Conservation (phyloP, 2,329 filamentous ascomycete species). For the Didymella pomorum region DNA sequence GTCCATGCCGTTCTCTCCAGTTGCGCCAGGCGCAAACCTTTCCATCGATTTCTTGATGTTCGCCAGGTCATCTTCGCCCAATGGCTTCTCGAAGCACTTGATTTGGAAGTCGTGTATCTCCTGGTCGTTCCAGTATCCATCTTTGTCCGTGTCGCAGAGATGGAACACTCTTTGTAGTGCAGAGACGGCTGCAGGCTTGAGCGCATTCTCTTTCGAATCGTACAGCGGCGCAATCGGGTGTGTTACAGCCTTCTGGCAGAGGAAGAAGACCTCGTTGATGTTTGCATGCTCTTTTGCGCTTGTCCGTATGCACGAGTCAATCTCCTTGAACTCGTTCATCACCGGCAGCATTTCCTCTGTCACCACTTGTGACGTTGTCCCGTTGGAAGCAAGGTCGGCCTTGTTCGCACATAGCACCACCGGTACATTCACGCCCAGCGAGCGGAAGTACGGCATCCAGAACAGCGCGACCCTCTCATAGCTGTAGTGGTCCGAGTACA, state of each 20-base stretch:
- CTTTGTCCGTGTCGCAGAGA: slow-evolving; percentile 94
- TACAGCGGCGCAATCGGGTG: slow-evolving; percentile 96
- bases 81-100: slow-evolving; percentile 88
- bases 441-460: slow-evolving; percentile 98
- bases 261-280: slow-evolving; percentile 93
- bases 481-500: slow-evolving; percentile 98
- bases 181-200: slow-evolving; percentile 89
- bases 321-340: slow-evolving; percentile 98
- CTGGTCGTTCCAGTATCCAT: slow-evolving; percentile 86
- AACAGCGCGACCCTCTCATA: slow-evolving; percentile 97
- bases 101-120: slow-evolving; percentile 91
- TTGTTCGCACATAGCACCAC: slow-evolving; percentile 98
- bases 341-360: slow-evolving; percentile 98
- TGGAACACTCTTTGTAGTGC: slow-evolving; percentile 93
- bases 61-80: slow-evolving; percentile 80
- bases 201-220: slow-evolving; percentile 85
- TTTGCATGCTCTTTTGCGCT: slow-evolving; percentile 92
- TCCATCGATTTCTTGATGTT: slow-evolving; percentile 91
- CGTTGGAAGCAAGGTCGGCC: slow-evolving; percentile 81
- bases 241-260: slow-evolving; percentile 97
- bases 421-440: slow-evolving; percentile 96
- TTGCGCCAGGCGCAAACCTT: slow-evolving; percentile 69
- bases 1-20: slow-evolving; percentile 73
- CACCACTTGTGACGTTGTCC: slow-evolving; percentile 81
- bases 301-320: slow-evolving; percentile 95